Percentiles rank a stretch among this genome's conserved stretches.
These are phyloP conservation scores for Arthrobotrys entomopaga DNA, from an alignment of 2,329 filamentous ascomycete species.

Conservation along the genomic window DNA sequence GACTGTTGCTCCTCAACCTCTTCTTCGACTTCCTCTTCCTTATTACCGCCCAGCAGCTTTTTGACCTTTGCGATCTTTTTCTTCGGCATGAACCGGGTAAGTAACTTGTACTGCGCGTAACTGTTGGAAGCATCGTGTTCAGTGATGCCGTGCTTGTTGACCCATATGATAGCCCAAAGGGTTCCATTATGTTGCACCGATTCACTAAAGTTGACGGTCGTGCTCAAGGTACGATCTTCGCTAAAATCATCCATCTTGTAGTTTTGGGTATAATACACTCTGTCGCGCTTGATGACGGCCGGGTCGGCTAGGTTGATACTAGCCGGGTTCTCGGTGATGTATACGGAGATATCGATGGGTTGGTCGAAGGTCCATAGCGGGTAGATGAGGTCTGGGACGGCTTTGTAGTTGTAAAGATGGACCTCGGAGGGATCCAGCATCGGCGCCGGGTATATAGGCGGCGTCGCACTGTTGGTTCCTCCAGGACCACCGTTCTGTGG, in stretches of 20 bases:
- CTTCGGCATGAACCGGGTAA: constrained; percentile 90
- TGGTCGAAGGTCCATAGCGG: constrained; percentile 88
- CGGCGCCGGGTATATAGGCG: constrained; percentile 66
- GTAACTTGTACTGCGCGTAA: constrained; percentile 82
- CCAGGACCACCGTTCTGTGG: not conserved
- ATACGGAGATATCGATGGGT: constrained; percentile 82
- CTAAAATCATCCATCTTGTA: constrained; percentile 83
- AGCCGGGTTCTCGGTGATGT: constrained; percentile 79
- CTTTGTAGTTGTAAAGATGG: constrained; percentile 70
- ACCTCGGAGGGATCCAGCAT: constrained; percentile 70
- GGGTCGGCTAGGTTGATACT: constrained; percentile 74
- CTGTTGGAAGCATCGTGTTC: constrained; percentile 79
- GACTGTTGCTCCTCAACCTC: constrained; percentile 66
- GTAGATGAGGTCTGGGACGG: constrained; percentile 75
- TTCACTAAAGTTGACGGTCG: constrained; percentile 78
- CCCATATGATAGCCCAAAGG: constrained; percentile 92
- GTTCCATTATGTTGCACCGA: constrained; percentile 91
- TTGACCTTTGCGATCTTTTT: constrained; percentile 90
- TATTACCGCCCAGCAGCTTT: constrained; percentile 74
- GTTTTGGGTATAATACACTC: constrained; percentile 81
- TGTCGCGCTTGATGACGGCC: constrained; percentile 68
- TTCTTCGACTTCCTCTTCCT: constrained; percentile 66
- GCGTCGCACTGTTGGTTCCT: constrained; percentile 50
- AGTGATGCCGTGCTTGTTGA: constrained; percentile 78
- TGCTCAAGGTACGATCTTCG: constrained; percentile 80